phyloP scores from a whole-genome alignment of 331 rosid species.

The Malus hybrid region DNA sequence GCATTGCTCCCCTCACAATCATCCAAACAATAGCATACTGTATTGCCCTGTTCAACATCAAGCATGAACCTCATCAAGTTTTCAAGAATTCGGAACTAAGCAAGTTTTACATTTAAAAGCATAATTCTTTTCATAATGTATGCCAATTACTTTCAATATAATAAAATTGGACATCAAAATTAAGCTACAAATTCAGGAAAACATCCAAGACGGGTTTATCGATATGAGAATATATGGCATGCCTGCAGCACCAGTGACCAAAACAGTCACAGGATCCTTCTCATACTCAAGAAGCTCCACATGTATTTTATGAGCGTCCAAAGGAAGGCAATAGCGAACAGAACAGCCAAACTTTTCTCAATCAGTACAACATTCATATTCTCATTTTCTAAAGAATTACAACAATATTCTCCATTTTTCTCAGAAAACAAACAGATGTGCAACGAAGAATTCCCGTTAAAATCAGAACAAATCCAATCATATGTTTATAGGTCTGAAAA shows the following conservation, averaged over 20 bases:
- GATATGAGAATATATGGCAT: slow-evolving; percentile 13
- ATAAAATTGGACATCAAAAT: not conserved
- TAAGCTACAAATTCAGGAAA: not conserved
- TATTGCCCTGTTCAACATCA: slow-evolving; percentile 43
- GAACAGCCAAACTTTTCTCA: slow-evolving; percentile 41
- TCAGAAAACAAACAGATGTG: slow-evolving; percentile 12
- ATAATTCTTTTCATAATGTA: not conserved
- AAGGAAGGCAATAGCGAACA: slow-evolving; percentile 34
- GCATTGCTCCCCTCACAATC: slow-evolving; percentile 68
- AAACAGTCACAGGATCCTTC: slow-evolving; percentile 55
- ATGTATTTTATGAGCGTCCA: slow-evolving; percentile 57
- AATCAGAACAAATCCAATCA: slow-evolving; percentile 13
- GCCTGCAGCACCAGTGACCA: slow-evolving; percentile 85
- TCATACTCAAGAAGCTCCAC: slow-evolving; percentile 51
- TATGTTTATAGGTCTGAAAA: not conserved
- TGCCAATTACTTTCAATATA: too few species aligned
- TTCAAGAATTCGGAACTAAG: not conserved
- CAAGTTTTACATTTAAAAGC: not conserved
- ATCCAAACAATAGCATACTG: slow-evolving; percentile 77
- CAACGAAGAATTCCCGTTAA: slow-evolving; percentile 10
- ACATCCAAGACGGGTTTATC: not conserved
- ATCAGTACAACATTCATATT: slow-evolving; percentile 10
- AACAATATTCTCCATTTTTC: slow-evolving; percentile 19
- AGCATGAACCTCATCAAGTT: too few species aligned
- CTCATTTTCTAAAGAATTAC: slow-evolving; percentile 23